Conservation (phyloP, 202 grass and related monocot species). For the Saccharum hybrid region DNA sequence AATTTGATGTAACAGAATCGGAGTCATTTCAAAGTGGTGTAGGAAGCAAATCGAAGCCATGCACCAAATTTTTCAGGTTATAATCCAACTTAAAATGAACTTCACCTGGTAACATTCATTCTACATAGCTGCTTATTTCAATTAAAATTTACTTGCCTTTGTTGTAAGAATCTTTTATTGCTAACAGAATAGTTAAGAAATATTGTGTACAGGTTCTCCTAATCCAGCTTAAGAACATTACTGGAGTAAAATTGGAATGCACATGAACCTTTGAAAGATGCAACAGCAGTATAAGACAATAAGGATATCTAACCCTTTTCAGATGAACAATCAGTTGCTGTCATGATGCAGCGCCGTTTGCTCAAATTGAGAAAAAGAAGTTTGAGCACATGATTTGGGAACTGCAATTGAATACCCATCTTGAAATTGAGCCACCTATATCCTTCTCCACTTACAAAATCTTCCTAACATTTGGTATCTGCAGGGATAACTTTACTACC, state of each 20-base stretch:
- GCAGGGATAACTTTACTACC: conserved; percentile 14
- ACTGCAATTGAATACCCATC: conserved; percentile 29
- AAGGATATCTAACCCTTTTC: conserved; percentile 33
- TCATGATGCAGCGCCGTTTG: conserved; percentile 19
- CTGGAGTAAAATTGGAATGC: conserved; percentile 54
- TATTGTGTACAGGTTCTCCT: conserved; percentile 70
- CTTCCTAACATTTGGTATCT: conserved; percentile 28
- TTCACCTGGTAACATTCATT: conserved; percentile 66
- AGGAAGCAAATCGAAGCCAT: conserved; percentile 91
- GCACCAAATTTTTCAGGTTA: conserved; percentile 95
- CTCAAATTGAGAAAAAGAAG: conserved; percentile 45
- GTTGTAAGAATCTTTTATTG: conserved; percentile 39
- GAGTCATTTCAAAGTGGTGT: conserved; percentile 64
- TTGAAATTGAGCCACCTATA: conserved; percentile 36
- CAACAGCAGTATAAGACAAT: conserved; percentile 41
- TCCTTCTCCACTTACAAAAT: background rate
- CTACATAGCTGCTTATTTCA: conserved; percentile 41
- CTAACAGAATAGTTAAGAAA: conserved; percentile 63
- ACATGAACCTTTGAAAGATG: conserved; percentile 45
- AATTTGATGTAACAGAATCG: conserved; percentile 83
- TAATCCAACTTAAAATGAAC: conserved; percentile 81
- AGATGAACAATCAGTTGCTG: conserved; percentile 38
- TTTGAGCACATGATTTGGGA: conserved; percentile 42
- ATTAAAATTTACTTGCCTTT: conserved; percentile 47
- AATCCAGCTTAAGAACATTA: conserved; percentile 55